Evolutionary conservation across 1,284 basidiomycete genomes (phyloP).

Genomic region (Puccinia horiana): DNA sequence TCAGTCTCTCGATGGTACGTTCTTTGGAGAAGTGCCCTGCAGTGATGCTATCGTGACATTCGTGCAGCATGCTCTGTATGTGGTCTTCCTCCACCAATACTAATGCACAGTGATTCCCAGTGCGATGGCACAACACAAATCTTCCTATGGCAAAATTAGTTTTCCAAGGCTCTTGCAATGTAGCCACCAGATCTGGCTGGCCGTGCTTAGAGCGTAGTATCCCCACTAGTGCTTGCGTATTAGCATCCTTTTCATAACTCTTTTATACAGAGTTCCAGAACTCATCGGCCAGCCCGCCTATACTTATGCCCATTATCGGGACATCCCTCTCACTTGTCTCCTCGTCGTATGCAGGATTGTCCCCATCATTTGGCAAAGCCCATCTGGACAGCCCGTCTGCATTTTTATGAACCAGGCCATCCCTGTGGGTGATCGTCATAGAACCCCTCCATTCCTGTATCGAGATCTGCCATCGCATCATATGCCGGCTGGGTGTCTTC

Average conservation of each 20-base stretch:
- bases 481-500: slow-evolving; percentile 5
- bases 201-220: neutral
- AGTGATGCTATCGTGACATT: slow-evolving; percentile 1
- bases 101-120: neutral
- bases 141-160: neutral
- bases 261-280: neutral
- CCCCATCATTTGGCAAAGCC: neutral
- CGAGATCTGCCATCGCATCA: neutral
- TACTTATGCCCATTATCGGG: neutral
- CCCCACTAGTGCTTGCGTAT: neutral
- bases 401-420: neutral
- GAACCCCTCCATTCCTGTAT: no score
- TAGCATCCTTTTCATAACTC: neutral
- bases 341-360: neutral
- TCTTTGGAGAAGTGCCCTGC: slow-evolving; percentile 15
- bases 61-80: neutral
- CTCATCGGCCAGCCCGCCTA: neutral
- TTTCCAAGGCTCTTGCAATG: slow-evolving; percentile 2
- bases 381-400: neutral
- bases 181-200: neutral
- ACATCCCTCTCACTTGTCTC: neutral
- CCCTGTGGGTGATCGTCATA: neutral
- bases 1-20: neutral
- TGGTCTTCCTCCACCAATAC: neutral
- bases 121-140: slow-evolving; percentile 3